Evolutionary conservation across 257 asterid species (phyloP).

Genomic region (Capsicum pubescens): DNA sequence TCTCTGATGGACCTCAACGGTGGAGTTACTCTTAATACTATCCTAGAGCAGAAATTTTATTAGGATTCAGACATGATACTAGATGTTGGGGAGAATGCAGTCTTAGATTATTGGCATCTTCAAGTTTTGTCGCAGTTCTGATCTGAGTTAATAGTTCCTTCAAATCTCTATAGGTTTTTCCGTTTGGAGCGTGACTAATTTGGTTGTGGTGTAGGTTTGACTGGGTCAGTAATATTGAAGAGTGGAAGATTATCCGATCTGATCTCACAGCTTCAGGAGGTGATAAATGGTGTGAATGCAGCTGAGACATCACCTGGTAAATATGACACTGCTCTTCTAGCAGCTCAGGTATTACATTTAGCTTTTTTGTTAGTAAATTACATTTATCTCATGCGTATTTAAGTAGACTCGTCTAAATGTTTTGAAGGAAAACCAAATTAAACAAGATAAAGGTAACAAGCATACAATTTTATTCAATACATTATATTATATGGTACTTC

Average conservation of each 20-base stretch:
- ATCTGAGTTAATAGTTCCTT: constrained; percentile 26
- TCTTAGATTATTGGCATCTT: neutral
- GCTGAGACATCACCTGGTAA: constrained; percentile 81
- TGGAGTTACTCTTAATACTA: neutral
- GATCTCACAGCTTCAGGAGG: constrained; percentile 72
- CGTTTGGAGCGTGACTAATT: neutral
- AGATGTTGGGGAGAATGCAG: constrained; percentile 9
- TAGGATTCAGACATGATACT: neutral
- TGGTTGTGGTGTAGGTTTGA: constrained; percentile 52
- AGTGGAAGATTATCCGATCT: constrained; percentile 74
- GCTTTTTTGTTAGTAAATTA: neutral
- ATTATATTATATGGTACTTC: neutral
- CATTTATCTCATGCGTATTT: neutral
- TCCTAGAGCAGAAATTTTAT: neutral
- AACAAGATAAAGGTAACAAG: neutral
- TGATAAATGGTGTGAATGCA: constrained; percentile 66
- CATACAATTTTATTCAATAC: constrained; percentile 2
- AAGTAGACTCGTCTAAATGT: constrained; percentile 21
- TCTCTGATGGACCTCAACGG: neutral
- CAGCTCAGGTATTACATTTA: constrained; percentile 63
- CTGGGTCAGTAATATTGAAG: constrained; percentile 78
- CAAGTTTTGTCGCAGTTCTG: neutral
- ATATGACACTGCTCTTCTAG: constrained; percentile 73
- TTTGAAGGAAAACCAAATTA: neutral
- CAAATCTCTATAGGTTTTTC: neutral